Conservation (phyloP, 305 asterid species). For the Fraxinus velutina region DNA sequence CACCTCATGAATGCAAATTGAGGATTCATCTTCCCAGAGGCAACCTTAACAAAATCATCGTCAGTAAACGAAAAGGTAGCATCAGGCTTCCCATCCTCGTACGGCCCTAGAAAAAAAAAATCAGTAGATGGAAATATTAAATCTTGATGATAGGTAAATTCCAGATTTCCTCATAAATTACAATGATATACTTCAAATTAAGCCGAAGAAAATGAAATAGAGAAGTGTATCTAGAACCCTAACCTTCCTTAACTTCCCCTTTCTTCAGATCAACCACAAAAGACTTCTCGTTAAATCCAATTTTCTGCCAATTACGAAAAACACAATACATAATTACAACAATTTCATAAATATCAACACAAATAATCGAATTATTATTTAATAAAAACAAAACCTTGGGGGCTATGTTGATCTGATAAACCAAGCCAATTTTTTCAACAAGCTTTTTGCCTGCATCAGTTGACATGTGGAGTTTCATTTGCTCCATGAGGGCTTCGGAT, state of each 20-base stretch:
- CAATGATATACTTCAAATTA: neutral
- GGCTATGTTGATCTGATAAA: slow-evolving; percentile 90
- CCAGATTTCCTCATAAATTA: neutral
- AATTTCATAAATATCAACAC: neutral
- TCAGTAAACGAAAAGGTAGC: slow-evolving; percentile 91
- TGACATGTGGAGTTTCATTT: neutral
- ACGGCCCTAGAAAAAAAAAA: slow-evolving; percentile 42
- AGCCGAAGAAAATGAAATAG: neutral
- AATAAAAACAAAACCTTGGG: slow-evolving; percentile 60
- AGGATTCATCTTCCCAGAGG: slow-evolving; percentile 93
- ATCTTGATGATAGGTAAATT: neutral
- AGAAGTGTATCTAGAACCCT: slow-evolving; percentile 21
- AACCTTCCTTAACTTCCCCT: slow-evolving; percentile 90
- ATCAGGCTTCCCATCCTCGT: slow-evolving; percentile 88
- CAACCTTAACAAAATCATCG: slow-evolving; percentile 79
- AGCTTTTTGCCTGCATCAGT: slow-evolving; percentile 35
- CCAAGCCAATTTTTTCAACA: slow-evolving; percentile 73
- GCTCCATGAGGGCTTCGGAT: neutral
- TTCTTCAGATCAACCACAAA: slow-evolving; percentile 91
- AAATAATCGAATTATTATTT: neutral
- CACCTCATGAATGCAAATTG: slow-evolving; percentile 97
- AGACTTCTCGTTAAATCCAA: slow-evolving; percentile 78
- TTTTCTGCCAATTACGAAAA: slow-evolving; percentile 46
- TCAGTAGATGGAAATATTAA: neutral
- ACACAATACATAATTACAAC: neutral